Conservation (phyloP, 495 filamentous ascomycete genomes). For the Bombardia bombarda region DNA sequence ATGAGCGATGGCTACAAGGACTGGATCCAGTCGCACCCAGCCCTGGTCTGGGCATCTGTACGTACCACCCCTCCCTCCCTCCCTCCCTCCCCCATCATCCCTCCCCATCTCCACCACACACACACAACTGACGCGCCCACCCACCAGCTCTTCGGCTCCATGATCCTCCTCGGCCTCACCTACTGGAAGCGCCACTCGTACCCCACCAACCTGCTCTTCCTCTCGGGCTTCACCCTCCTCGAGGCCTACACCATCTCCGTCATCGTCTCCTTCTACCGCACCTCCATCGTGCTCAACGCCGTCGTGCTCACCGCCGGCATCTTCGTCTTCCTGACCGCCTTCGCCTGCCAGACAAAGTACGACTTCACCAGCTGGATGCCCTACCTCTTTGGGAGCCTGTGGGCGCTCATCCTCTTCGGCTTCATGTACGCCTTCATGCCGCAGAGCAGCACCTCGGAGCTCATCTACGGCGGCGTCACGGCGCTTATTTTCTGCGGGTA, state of each 20-base stretch:
- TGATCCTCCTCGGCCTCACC: conserved; percentile 77
- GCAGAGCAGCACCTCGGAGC: conserved; percentile 64
- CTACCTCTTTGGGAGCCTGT: conserved; percentile 84
- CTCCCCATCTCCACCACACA: too few relatives aligned
- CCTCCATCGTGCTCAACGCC: conserved; percentile 77
- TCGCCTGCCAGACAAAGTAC: conserved; percentile 96
- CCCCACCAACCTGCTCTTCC: conserved; percentile 88
- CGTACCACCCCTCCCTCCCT: too few relatives aligned
- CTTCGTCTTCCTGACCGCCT: conserved; percentile 86
- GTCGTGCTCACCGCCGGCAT: conserved; percentile 85
- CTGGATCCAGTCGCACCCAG: conserved; percentile 81
- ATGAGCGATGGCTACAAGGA: conserved; percentile 66
- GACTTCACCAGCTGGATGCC: conserved; percentile 97
- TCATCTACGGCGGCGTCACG: conserved; percentile 70
- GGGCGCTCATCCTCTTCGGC: conserved; percentile 85
- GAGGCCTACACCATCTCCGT: conserved; percentile 94
- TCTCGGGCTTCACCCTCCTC: conserved; percentile 80
- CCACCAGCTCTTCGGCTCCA: conserved; percentile 72
- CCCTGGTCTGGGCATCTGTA: conserved; percentile 79
- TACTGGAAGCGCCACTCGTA: conserved; percentile 99
- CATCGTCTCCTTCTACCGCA: conserved; percentile 79
- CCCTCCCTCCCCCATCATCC: too few relatives aligned
- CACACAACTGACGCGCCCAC: too few relatives aligned
- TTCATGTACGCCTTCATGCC: conserved; percentile 86
- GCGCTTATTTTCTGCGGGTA: conserved; percentile 90